These are phyloP conservation scores for sweet orange (Citrus sinensis) DNA, from an alignment of 345 rosid genomes.

Conservation along the genomic window DNA sequence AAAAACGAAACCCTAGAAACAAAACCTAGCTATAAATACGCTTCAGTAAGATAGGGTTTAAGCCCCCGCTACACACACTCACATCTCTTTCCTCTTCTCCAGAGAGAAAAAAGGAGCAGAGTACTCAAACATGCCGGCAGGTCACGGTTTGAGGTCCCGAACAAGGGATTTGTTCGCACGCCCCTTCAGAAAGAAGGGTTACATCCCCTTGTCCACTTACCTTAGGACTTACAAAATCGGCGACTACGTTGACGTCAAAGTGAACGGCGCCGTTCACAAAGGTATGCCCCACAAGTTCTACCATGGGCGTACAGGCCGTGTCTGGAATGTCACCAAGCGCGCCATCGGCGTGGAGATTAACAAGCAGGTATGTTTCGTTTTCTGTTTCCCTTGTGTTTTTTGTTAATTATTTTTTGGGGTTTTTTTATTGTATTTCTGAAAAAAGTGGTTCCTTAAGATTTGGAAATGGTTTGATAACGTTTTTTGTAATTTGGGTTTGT, in stretches of 20 bases:
- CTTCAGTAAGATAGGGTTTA: neutral
- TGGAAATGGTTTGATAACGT: neutral
- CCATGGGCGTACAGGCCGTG: slow-evolving; percentile 77
- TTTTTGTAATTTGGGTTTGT: neutral
- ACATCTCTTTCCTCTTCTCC: neutral
- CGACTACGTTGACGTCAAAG: slow-evolving; percentile 65
- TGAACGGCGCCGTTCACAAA: slow-evolving; percentile 76
- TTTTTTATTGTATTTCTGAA: neutral
- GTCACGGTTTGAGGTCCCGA: slow-evolving; percentile 62
- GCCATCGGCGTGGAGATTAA: slow-evolving; percentile 77
- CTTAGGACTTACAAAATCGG: slow-evolving; percentile 64
- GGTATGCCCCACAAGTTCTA: slow-evolving; percentile 88
- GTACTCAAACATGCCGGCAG: slow-evolving; percentile 57
- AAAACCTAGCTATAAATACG: neutral
- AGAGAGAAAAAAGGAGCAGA: neutral
- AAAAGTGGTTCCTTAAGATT: neutral
- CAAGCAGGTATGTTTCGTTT: slow-evolving; percentile 48
- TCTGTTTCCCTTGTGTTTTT: neutral
- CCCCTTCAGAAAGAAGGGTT: slow-evolving; percentile 80
- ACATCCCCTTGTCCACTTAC: slow-evolving; percentile 64
- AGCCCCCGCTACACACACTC: neutral
- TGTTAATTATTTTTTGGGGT: neutral
- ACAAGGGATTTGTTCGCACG: slow-evolving; percentile 66
- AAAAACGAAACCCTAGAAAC: slow-evolving; percentile 11
- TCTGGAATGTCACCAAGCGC: slow-evolving; percentile 82